Evolutionary conservation across 768 basidiomycete genomes (phyloP), one percentile per base, ranked within the genome.

Genomic region (Tricholoma hemisulphureum): DNA sequence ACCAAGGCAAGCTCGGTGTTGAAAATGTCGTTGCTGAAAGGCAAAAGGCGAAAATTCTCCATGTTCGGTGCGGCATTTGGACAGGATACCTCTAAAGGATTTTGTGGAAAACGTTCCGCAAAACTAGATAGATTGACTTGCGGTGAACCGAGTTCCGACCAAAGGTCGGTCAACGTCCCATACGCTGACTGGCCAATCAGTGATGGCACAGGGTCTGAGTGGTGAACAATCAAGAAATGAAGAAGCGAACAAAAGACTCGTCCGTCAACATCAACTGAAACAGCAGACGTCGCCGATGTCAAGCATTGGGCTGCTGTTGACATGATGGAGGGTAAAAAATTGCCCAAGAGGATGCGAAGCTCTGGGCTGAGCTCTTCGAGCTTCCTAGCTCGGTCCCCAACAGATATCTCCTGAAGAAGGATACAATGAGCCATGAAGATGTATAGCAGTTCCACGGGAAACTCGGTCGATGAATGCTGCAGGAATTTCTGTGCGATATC

Each of bases 261-360:
- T 13, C 81, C 81, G 61, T 88, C 87, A 6, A 87, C 53, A 53
- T 85, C 80, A n/a, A 80, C 58, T 35, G 69, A 61, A 35, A 64
- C 55, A 26, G 58, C 55, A 6, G 65, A 56, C 4, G 59, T 52
- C 11, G 9, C 13, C 14, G 66, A 57, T 6, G 73, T 60, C n/a
- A 65, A 53, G 7, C 11, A 28, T 9, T 45, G 28, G 20, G 74
- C 72, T 1, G 75, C 63, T 0, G 63, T 60, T 8, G 69, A 58
- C 59, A 83, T 75, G 3, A 77, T 56, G 0, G 45, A 48, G 0
- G 81, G 80, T 1, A 87, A 64, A 62, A 86, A 82, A 0, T 60
- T 29, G 1, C 70, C 58, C 4, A 63, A 21, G 5, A 86, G 62
- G n/a, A 69, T 58, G 16, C 49, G 51, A 10, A 59, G 71, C 13